Conservation (phyloP, 2,329 filamentous ascomycete genomes). For the Penicillium sp. region DNA sequence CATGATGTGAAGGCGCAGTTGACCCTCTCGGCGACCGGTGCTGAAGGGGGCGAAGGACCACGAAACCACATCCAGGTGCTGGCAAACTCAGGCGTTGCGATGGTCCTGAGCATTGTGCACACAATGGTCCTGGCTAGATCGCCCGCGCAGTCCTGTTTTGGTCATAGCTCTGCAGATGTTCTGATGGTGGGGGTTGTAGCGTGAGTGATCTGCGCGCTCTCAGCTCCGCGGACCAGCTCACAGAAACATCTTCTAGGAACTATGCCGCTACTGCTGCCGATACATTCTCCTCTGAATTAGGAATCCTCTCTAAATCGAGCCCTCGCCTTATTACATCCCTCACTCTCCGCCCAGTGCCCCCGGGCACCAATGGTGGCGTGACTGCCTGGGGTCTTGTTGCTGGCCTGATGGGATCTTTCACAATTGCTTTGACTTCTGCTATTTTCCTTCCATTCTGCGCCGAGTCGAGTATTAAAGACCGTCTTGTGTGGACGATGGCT, state of each 20-base stretch:
- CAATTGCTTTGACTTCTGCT: constrained; percentile 66
- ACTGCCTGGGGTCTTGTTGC: constrained; percentile 71
- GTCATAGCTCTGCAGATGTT: constrained; percentile 34
- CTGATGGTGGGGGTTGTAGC: constrained; percentile 42
- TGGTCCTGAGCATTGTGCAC: constrained; percentile 59
- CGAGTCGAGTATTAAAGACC: constrained; percentile 52
- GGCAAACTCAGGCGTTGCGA: constrained; percentile 80
- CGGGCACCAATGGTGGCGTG: constrained; percentile 91
- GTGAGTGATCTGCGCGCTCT: constrained; percentile 24
- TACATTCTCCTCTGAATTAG: constrained; percentile 92
- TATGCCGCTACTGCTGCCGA: constrained; percentile 91
- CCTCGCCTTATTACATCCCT: constrained; percentile 85
- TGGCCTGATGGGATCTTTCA: constrained; percentile 69
- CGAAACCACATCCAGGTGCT: constrained; percentile 85
- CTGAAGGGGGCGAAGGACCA: constrained; percentile 71
- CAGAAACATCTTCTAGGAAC: constrained; percentile 49
- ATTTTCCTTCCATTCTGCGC: constrained; percentile 68
- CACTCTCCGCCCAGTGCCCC: constrained; percentile 73
- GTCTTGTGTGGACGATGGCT: constrained; percentile 48
- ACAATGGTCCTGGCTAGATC: constrained; percentile 39
- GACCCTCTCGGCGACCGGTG: constrained; percentile 73
- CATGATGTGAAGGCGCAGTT: constrained; percentile 78
- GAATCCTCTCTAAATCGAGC: constrained; percentile 73
- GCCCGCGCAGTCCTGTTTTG: constrained; percentile 38
- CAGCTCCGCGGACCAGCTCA: not conserved